Evolutionary conservation across 805 yeast genomes (phyloP).

Genomic region (Candida stauntonica): DNA sequence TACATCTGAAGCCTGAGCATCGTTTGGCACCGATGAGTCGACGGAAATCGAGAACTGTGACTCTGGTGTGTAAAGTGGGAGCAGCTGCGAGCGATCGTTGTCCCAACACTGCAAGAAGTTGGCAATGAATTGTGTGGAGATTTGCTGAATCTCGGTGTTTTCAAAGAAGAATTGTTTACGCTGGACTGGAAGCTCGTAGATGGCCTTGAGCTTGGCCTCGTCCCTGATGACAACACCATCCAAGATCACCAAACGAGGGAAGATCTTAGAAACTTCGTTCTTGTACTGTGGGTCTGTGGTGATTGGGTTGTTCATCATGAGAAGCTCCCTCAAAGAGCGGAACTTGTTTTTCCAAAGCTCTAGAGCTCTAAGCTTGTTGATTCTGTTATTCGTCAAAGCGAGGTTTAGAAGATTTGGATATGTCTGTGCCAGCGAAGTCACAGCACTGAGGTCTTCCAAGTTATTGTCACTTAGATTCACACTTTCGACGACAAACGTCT

Average conservation of each 20-base stretch:
- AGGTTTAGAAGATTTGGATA: constrained; percentile 77
- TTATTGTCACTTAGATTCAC: constrained; percentile 66
- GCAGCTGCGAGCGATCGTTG: constrained; percentile 60
- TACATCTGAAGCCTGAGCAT: constrained; percentile 31
- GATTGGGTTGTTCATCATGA: constrained; percentile 78
- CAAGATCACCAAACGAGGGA: constrained; percentile 76
- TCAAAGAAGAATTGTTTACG: constrained; percentile 75
- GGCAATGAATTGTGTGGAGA: constrained; percentile 73
- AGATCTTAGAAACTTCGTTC: constrained; percentile 58
- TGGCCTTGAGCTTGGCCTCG: constrained; percentile 50
- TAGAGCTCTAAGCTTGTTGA: constrained; percentile 52
- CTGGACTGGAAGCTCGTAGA: constrained; percentile 52
- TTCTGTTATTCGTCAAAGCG: constrained; percentile 72
- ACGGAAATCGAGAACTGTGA: constrained; percentile 82
- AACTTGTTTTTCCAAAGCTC: constrained; percentile 79
- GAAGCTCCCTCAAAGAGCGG: constrained; percentile 64
- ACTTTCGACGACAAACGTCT: constrained; percentile 51
- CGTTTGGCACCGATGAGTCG: constrained; percentile 63
- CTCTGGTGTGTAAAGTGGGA: constrained; percentile 71
- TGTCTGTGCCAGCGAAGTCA: constrained; percentile 63
- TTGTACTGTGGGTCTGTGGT: constrained; percentile 43
- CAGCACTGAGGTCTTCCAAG: constrained; percentile 53
- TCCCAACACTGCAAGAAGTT: constrained; percentile 84
- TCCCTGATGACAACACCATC: constrained; percentile 79
- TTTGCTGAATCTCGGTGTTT: constrained; percentile 59